These are phyloP conservation scores for Phaeotremella fagi DNA, from an alignment of 768 basidiomycete species.

Conservation along the genomic window DNA sequence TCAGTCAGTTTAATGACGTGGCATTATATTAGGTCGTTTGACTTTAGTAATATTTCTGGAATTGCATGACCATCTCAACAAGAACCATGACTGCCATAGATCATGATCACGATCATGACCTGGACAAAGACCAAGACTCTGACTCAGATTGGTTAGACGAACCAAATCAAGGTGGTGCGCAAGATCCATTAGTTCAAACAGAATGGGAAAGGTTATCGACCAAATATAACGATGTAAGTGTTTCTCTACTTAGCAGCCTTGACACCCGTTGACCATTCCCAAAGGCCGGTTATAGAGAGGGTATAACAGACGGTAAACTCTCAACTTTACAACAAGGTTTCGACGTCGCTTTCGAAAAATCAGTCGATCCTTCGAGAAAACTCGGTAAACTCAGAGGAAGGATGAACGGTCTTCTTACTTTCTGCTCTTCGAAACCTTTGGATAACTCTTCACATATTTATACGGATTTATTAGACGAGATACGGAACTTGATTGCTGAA, in stretches of 20 bases:
- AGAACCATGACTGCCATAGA: no score
- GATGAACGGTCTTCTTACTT: conserved; percentile 57
- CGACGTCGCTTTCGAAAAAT: conserved; percentile 68
- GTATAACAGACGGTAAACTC: conserved; percentile 88
- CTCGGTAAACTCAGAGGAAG: conserved; percentile 73
- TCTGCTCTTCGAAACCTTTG: not conserved
- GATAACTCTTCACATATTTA: not conserved
- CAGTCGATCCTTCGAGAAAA: conserved; percentile 63
- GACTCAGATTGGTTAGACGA: conserved; percentile 34
- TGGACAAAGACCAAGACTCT: no score
- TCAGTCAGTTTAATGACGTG: not conserved
- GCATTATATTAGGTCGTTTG: not conserved
- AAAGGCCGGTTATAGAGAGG: conserved; percentile 92
- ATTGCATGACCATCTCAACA: no score
- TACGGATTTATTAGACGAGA: conserved; percentile 46
- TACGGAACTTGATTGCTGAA: conserved; percentile 56
- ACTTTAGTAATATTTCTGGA: no score
- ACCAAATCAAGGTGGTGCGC: conserved; percentile 22
- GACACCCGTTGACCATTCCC: not conserved
- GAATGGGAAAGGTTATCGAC: conserved; percentile 42
- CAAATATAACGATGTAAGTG: conserved; percentile 43
- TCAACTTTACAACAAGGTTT: conserved; percentile 82
- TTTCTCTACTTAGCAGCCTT: no score
- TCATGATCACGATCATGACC: no score
- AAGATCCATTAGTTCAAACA: conserved; percentile 36